Evolutionary conservation across 2,329 filamentous ascomycete species (phyloP), one percentile per base, ranked within the genome.

Genomic region (Pseudopyricularia javanii): DNA sequence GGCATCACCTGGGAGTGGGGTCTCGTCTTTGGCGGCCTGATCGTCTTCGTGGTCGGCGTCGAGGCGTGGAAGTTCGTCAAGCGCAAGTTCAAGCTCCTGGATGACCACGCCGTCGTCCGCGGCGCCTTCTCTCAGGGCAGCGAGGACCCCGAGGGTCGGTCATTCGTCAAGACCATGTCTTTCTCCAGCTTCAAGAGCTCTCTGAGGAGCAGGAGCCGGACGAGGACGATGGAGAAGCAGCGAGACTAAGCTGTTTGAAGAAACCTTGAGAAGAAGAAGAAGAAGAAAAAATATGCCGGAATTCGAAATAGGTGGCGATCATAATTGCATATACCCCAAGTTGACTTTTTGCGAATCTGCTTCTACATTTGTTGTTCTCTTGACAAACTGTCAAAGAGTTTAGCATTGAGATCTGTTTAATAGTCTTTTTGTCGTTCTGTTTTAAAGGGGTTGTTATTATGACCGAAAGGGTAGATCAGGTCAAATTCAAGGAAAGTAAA

Each of bases 1-100:
- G 75, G 73, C 17, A 88, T 90, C 59, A 75, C 71, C 17, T 90
- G 86, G 86, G 86, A 89, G 63, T 90, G 85, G 85, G 79, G 75
- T 1, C 70, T 90, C 6, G 78, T 85, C 0, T 71, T 87, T 32
- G 76, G 81, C 20, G 80, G 79, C 54, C 76, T 82, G 0, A 57
- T 83, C 12, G 62, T 87, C 4, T 90, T 85, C 62, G 75, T 90
- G 48, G 64, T 74, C 0, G 82, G 83, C 26, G 75, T 88, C 40
- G 86, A 91, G 70, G 64, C 70, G 9, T 91, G 85, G 85, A 89
- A 90, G 70, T 75, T 75, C 60, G 65, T 68, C 56, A 90, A 90
- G 78, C 73, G 85, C 50, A 60, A 63, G 47, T 73, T 74, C 59
- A 66, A 68, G 53, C 68, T 79, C 26, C 70, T 81, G 52, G 72